A percentile compares a stretch with the other conserved stretches of the same genome.
These are phyloP conservation scores for Epichloe sp. DNA, from an alignment of 2,329 filamentous ascomycete genomes.

Conservation along the genomic window DNA sequence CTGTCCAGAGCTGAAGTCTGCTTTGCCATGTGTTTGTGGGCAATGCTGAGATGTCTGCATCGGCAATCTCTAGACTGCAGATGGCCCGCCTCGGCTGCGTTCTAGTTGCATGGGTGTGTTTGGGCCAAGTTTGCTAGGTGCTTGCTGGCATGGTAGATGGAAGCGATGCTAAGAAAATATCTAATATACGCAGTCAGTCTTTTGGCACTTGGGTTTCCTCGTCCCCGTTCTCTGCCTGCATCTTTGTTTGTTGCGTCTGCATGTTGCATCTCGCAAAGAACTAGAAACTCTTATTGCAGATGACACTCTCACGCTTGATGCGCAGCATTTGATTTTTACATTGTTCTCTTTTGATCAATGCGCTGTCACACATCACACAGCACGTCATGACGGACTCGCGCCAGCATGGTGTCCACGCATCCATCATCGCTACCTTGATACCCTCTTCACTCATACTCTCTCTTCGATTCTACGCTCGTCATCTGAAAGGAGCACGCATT, in stretches of 20 bases:
- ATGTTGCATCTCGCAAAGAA: too few species aligned
- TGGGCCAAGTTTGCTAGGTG: background rate
- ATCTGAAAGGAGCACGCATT: slow-evolving; percentile 1
- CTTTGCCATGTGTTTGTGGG: background rate
- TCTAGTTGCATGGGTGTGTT: background rate
- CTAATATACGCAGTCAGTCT: too few species aligned
- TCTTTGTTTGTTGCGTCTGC: background rate
- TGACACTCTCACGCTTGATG: too few species aligned
- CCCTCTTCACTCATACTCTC: background rate
- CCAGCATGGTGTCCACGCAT: slow-evolving; percentile 3
- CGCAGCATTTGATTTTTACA: too few species aligned
- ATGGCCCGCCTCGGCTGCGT: background rate
- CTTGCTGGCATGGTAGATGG: background rate
- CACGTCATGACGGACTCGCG: background rate
- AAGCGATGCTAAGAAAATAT: too few species aligned
- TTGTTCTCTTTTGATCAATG: background rate
- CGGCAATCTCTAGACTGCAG: background rate
- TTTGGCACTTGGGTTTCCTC: background rate
- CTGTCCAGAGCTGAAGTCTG: background rate
- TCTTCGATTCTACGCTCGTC: slow-evolving; percentile 7
- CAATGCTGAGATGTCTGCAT: background rate
- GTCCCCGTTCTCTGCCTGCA: background rate
- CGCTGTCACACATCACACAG: background rate
- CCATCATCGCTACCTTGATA: slow-evolving; percentile 1
- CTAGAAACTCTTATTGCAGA: too few species aligned